Conservation (phyloP, 2,329 filamentous ascomycete species). For the Lachnellula hyalina region DNA sequence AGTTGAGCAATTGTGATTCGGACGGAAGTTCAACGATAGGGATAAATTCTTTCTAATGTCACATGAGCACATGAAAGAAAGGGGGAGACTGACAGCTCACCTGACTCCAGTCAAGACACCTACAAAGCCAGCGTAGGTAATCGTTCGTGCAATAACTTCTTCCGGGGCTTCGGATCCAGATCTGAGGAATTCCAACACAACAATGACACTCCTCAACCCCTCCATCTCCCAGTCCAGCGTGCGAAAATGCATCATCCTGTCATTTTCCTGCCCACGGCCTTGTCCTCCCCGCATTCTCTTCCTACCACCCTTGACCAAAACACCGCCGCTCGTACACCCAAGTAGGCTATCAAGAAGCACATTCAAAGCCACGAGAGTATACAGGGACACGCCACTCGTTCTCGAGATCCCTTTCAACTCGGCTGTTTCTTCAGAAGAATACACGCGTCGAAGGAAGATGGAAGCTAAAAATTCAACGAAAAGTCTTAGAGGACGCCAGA, state of each 20-base stretch:
- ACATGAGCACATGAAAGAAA: neutral
- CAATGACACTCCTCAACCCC: conserved; percentile 35
- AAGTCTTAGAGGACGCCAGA: conserved; percentile 19
- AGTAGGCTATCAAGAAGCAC: conserved; percentile 58
- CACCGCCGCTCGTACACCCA: conserved; percentile 58
- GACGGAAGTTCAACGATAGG: conserved; percentile 46
- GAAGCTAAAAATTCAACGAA: conserved; percentile 36
- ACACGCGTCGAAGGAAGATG: conserved; percentile 44
- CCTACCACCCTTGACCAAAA: conserved; percentile 26
- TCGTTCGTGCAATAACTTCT: conserved; percentile 39
- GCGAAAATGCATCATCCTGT: conserved; percentile 48
- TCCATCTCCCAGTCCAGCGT: conserved; percentile 46
- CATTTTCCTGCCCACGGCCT: conserved; percentile 4
- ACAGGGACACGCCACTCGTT: conserved; percentile 47
- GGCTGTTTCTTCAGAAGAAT: conserved; percentile 51
- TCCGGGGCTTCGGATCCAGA: conserved; percentile 25
- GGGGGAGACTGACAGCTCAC: conserved; percentile 23
- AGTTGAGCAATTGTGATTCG: conserved; percentile 39
- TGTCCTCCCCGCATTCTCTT: conserved; percentile 11
- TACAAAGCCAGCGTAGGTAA: conserved; percentile 48
- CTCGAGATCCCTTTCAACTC: conserved; percentile 55
- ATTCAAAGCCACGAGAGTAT: conserved; percentile 57
- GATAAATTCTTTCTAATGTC: conserved; percentile 36
- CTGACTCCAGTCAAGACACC: conserved; percentile 46
- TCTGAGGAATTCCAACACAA: conserved; percentile 36